Base-by-base conservation (phyloP, 176 grass and related monocot genomes). In the Carex cristatella region DNA sequence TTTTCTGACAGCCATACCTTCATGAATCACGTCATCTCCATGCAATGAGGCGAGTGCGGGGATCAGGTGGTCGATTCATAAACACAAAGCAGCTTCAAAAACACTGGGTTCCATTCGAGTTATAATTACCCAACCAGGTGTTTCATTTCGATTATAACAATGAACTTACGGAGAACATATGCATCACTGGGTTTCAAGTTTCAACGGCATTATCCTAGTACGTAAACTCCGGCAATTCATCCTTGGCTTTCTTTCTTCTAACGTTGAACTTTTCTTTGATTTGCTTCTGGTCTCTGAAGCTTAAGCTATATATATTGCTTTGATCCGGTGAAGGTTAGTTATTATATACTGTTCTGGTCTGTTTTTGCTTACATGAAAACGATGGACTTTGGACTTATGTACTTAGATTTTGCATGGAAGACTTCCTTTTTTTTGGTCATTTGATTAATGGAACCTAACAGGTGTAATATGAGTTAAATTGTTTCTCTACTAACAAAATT, bases 231-330 rank as follows among this genome's bases (percentile, higher is more conserved):
- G 97, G 97, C 93, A 96, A 99, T 82, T 94, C 93, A 99, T 99
- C 93, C 93, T 99, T 99, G 97, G 97, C 97, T 99, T 95, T 81
- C 70, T 30, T 74, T 53, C n/a, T 75, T 28, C 23, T 53, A 75
- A 54, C 71, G 46, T 54, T 15, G 0, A 57, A 33, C 7, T 57
- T 57, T 78, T 57, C 51, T 78, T 2, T 78, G 28, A 58, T 78
- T 78, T 15, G 23, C 1, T 78, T 58, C 56, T 57, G 23, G 27
- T 77, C 49, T 58, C 48, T 78, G 51, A 78, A 57, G 53, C 74
- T 46, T 71, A 46, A 58, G 30, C 7, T 32, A 35, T 74, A 74
- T 32, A 35, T 74, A 74, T 58, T 53, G 6, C 67, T 69, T 7
- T 7, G 10, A 76, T 31, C n/a, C 46, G 15, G 74, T 57, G 54